Percentiles rank a stretch among this genome's conserved stretches.
Conservation (phyloP, 140 eudicot species). For the Flaveria floridana region DNA sequence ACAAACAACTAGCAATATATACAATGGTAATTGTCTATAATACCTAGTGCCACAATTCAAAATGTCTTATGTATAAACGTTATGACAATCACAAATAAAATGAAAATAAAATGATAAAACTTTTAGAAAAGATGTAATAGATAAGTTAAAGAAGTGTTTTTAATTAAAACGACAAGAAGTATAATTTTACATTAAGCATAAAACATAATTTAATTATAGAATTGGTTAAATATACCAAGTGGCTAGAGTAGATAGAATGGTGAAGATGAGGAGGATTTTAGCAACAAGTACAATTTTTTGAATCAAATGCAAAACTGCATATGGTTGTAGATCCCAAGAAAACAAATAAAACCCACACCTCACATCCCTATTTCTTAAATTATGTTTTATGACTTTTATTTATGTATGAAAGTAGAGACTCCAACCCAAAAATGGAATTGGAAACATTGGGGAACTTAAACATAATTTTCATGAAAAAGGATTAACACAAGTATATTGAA, state of each 20-base stretch:
- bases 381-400: not conserved
- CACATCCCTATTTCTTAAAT: slow-evolving; percentile 12
- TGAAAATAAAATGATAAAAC: not conserved
- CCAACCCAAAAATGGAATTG: no score
- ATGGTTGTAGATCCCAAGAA: slow-evolving; percentile 35
- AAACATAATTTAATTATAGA: not conserved
- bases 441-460: no score
- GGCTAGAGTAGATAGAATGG: slow-evolving; percentile 19
- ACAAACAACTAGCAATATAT: no score
- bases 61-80: not conserved
- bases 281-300: slow-evolving; percentile 32
- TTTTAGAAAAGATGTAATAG: not conserved
- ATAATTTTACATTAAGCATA: not conserved
- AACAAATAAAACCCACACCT: slow-evolving; percentile 30
- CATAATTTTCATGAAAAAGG: no score
- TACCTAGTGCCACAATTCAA: no score
- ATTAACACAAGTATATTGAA: no score
- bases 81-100: not conserved
- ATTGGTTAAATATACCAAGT: not conserved
- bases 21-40: no score
- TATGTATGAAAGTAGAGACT: no score
- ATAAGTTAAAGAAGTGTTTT: not conserved
- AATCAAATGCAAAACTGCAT: slow-evolving; percentile 33
- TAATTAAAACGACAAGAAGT: not conserved
- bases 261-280: not conserved